Base-by-base conservation (phyloP, 176 grass and related monocot genomes). In the Miscanthus lutarioriparius region DNA sequence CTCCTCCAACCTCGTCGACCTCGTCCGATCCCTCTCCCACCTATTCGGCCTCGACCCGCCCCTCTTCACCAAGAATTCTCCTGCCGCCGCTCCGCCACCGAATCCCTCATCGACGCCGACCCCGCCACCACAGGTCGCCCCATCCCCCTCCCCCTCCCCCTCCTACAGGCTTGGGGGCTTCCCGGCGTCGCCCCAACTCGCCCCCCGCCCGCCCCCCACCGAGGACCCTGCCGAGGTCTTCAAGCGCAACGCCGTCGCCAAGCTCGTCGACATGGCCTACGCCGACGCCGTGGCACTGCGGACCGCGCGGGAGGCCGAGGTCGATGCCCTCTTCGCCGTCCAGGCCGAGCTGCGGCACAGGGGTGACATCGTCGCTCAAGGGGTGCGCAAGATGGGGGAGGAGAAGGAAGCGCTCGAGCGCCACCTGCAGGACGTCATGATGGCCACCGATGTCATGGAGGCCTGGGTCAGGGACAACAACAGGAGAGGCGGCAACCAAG, bases 1-100 rank as follows among this genome's bases (percentile, higher is more conserved):
- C 30, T 92, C 95, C 41, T 91, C 95, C 59, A 97, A 97, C 78
- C 85, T 97, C 70, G 78, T 92, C 33, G 95, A 97, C 64, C 95
- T 97, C 22, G 92, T 94, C 59, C 78, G 86, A 58, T 92, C 90
- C 19, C 87, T 94, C 54, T 91, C 90, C 44, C 88, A 97, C 64
- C 86, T 94, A 22, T 97, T 97, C 75, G 88, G 90, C 66, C 86
- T 92, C 58, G 95, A 97, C 65, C 92, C 90, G 3, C 92, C 95
- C 28, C 84, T 97, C 54, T 97, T 92, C 81, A 87, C 95, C n/a
- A 85, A 84, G 61, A 75, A 58, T 8, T n/a, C 77, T 15, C 62
- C 83, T 22, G n/a, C 53, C 43, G 74, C 82, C 8, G 49, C 70
- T 13, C 44, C 78, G 47, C 5, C 47, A 7, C 47, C 47, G 7